These are phyloP conservation scores for Apiospora saccharicola DNA, from an alignment of 2,329 filamentous ascomycete genomes.

Conservation along the genomic window DNA sequence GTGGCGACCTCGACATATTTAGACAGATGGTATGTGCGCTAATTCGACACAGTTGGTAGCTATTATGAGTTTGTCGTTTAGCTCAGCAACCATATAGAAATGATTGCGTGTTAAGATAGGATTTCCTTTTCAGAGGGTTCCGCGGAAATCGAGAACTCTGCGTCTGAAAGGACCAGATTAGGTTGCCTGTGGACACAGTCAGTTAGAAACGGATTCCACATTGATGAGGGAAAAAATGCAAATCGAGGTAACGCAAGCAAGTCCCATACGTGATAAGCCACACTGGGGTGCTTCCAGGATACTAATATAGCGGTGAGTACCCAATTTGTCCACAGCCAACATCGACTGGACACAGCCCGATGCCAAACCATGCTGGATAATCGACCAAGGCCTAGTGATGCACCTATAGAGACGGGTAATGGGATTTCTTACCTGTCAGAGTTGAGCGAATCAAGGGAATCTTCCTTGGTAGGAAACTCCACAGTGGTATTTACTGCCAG, in stretches of 20 bases:
- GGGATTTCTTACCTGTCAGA: not conserved
- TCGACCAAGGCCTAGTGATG: not conserved
- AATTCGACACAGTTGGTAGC: not conserved
- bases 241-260: not conserved
- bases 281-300: not conserved
- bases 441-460: not conserved
- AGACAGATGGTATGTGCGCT: not conserved
- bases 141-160: not conserved
- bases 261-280: not conserved
- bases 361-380: not conserved
- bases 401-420: not conserved
- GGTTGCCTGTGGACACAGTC: not conserved
- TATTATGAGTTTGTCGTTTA: not conserved
- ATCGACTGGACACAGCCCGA: not conserved
- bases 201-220: not conserved
- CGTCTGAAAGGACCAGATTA: not conserved
- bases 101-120: not conserved
- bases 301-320: not conserved
- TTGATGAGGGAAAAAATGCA: not conserved
- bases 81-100: not conserved
- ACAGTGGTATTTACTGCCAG: not conserved
- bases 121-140: not conserved
- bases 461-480: not conserved
- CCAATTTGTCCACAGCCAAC: not conserved
- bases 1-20: constrained; percentile 42